phyloP scores from a whole-genome alignment of 495 filamentous ascomycete species.

The Cudoniella acicularis region DNA sequence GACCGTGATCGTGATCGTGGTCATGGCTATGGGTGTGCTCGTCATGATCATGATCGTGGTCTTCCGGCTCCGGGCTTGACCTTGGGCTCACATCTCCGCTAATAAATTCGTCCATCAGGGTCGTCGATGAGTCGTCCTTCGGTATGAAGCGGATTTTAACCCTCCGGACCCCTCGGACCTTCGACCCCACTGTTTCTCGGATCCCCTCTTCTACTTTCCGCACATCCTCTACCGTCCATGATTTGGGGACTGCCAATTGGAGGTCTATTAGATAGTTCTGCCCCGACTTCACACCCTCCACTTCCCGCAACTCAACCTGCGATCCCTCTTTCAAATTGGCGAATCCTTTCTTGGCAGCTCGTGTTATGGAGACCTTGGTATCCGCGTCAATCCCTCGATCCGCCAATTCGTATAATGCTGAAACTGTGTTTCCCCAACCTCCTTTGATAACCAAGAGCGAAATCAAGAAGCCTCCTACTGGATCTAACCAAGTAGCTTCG shows the following conservation, averaged over 20 bases:
- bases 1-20: constrained; percentile 27
- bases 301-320: constrained; percentile 59
- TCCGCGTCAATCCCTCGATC: constrained; percentile 87
- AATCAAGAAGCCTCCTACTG: constrained; percentile 88
- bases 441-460: constrained; percentile 90
- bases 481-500: constrained; percentile 87
- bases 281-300: constrained; percentile 87
- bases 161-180: constrained; percentile 75
- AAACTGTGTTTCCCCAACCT: constrained; percentile 78
- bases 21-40: constrained; percentile 44
- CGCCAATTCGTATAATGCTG: constrained; percentile 79
- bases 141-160: constrained; percentile 81
- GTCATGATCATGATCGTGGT: constrained; percentile 44
- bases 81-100: constrained; percentile 56
- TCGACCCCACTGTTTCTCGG: constrained; percentile 62
- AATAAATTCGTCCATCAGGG: constrained; percentile 78
- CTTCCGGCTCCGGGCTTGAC: constrained; percentile 65
- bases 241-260: constrained; percentile 70
- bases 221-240: constrained; percentile 67
- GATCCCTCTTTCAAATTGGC: constrained; percentile 39
- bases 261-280: constrained; percentile 93
- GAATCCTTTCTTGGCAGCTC: constrained; percentile 58
- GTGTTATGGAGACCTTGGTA: constrained; percentile 63
- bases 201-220: constrained; percentile 67
- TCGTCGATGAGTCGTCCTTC: constrained; percentile 44